phyloP scores from a whole-genome alignment of 768 basidiomycete genomes.

The Collybia sp. region DNA sequence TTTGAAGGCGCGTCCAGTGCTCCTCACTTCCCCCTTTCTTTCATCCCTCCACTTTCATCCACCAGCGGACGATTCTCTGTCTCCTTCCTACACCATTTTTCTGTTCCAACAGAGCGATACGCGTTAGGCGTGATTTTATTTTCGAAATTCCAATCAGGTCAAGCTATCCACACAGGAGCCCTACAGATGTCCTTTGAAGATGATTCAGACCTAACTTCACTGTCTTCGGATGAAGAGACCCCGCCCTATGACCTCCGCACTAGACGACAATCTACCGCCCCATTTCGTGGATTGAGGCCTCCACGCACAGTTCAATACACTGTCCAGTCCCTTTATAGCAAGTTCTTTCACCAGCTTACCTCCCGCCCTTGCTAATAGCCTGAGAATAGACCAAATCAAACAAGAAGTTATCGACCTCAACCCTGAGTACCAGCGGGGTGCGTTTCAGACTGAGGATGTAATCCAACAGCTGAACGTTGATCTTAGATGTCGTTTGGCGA shows the following conservation, averaged over 20 bases:
- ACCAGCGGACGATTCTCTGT: no score
- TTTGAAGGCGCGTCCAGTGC: no score
- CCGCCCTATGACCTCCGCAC: background rate
- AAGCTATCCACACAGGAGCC: no score
- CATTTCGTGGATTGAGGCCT: background rate
- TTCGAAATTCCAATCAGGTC: no score
- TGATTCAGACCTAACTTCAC: background rate
- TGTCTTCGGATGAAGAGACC: background rate
- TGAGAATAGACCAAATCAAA: slow-evolving; percentile 41
- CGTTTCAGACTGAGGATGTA: slow-evolving; percentile 2
- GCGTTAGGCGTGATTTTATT: no score
- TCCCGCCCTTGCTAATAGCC: background rate
- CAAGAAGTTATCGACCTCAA: slow-evolving; percentile 47
- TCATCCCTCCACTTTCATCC: no score
- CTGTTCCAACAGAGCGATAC: no score
- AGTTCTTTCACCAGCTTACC: background rate
- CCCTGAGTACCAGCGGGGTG: slow-evolving; percentile 66
- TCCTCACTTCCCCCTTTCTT: no score
- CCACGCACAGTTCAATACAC: background rate
- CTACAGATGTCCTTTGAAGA: background rate
- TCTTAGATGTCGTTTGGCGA: slow-evolving; percentile 58
- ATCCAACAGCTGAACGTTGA: background rate
- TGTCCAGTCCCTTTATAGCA: background rate
- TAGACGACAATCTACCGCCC: background rate
- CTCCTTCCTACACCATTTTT: no score